Conservation (phyloP, 2,329 filamentous ascomycete species). For the Trichoderma sp. region DNA sequence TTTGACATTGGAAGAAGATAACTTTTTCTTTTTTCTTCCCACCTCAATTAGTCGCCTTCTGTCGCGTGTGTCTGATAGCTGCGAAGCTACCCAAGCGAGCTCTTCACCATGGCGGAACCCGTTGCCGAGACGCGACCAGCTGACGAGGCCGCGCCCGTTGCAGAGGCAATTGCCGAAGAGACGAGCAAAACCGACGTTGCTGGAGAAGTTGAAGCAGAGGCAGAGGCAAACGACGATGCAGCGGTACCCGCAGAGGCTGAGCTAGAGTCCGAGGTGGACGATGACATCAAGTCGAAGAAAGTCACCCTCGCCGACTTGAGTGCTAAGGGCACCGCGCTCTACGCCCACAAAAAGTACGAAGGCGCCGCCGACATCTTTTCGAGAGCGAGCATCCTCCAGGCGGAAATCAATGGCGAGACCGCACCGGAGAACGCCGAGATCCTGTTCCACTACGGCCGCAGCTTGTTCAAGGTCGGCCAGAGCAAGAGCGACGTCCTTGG, state of each 20-base stretch:
- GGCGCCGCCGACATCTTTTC: slow-evolving; percentile 87
- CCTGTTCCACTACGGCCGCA: slow-evolving; percentile 91
- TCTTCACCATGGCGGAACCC: slow-evolving; percentile 33
- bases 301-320: slow-evolving; percentile 77
- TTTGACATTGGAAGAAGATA: background rate
- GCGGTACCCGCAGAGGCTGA: slow-evolving; percentile 30
- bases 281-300: slow-evolving; percentile 56
- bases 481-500: slow-evolving; percentile 94
- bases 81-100: background rate
- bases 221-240: slow-evolving; percentile 23
- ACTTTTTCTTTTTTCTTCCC: background rate
- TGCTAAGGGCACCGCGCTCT: slow-evolving; percentile 80
- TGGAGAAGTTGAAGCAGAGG: background rate
- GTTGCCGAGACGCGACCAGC: slow-evolving; percentile 32
- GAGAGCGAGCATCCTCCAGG: slow-evolving; percentile 85
- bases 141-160: slow-evolving; percentile 34
- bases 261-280: slow-evolving; percentile 39
- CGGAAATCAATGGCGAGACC: slow-evolving; percentile 90
- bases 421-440: slow-evolving; percentile 88
- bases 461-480: slow-evolving; percentile 91
- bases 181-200: background rate
- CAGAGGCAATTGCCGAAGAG: slow-evolving; percentile 34
- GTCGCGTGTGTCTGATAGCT: slow-evolving; percentile 15
- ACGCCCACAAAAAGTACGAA: slow-evolving; percentile 85
- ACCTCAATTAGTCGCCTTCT: background rate